phyloP scores from a whole-genome alignment of 306 rosid genomes.

The Medicago arabica region DNA sequence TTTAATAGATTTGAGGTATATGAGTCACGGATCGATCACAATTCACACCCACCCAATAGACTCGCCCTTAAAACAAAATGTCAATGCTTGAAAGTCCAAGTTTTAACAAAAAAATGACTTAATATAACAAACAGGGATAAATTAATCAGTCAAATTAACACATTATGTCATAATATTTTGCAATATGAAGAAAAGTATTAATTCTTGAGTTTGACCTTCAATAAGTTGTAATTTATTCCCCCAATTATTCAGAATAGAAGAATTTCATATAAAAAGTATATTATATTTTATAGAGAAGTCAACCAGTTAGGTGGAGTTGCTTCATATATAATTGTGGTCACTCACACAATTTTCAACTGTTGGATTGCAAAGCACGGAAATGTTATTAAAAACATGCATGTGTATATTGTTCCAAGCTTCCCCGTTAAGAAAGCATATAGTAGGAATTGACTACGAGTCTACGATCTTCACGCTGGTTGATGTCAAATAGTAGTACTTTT shows the following conservation, averaged over 20 bases:
- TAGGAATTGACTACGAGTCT: conserved; percentile 13
- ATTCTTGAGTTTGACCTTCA: neutral
- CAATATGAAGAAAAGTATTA: neutral
- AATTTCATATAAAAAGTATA: neutral
- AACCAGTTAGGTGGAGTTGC: conserved; percentile 31
- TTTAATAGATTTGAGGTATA: neutral
- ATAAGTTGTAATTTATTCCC: neutral
- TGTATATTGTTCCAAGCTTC: conserved; percentile 53
- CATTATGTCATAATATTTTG: neutral
- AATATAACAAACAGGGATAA: neutral
- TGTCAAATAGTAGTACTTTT: conserved; percentile 5
- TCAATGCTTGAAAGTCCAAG: conserved; percentile 6
- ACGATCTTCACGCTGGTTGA: conserved; percentile 12
- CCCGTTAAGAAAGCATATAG: conserved; percentile 40
- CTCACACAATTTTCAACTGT: conserved; percentile 23
- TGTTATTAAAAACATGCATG: conserved; percentile 27
- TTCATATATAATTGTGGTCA: conserved; percentile 45
- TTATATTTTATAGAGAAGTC: conserved; percentile 17
- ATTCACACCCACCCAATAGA: neutral
- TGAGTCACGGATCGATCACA: neutral
- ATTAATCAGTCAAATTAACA: neutral
- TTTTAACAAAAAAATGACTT: neutral
- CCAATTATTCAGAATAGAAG: conserved; percentile 1
- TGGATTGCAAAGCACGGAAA: conserved; percentile 33
- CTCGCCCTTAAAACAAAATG: neutral